phyloP scores from a whole-genome alignment of 768 basidiomycete species.

The Tylopilus plumbeoviolaceoides region DNA sequence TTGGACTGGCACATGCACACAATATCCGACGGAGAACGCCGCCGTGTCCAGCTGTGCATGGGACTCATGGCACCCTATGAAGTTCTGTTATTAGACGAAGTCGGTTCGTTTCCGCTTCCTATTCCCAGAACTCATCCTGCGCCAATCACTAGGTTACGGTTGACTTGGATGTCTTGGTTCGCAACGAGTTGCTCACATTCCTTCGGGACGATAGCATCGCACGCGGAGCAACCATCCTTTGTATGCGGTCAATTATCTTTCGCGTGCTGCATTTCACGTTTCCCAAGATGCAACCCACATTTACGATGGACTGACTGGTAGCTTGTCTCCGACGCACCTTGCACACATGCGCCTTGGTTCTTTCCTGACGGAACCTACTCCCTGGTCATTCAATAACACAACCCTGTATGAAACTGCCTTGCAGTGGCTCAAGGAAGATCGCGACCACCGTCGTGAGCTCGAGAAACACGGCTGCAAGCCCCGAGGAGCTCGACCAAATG shows the following conservation, averaged over 20 bases:
- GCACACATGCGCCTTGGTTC: constrained; percentile 86
- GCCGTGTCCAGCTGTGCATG: constrained; percentile 90
- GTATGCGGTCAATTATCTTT: constrained; percentile 36
- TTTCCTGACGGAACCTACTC: constrained; percentile 59
- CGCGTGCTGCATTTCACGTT: constrained; percentile 3
- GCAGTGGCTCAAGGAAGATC: constrained; percentile 84
- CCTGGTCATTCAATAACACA: constrained; percentile 56
- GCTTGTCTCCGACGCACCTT: constrained; percentile 87
- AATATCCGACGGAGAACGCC: constrained; percentile 94
- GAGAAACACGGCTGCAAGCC: constrained; percentile 56
- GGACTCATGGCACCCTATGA: constrained; percentile 96
- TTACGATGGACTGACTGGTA: constrained; percentile 75
- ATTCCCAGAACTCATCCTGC: background rate
- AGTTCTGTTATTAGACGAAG: constrained; percentile 90
- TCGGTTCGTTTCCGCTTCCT: constrained; percentile 28
- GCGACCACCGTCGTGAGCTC: constrained; percentile 55
- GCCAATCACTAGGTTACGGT: constrained; percentile 72
- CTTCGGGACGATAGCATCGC: constrained; percentile 75
- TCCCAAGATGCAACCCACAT: constrained; percentile 90
- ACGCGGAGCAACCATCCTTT: constrained; percentile 85
- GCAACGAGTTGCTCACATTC: constrained; percentile 85
- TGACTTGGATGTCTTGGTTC: constrained; percentile 93
- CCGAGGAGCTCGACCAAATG: constrained; percentile 58
- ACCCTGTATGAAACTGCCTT: constrained; percentile 71
- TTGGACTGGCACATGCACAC: constrained; percentile 94